Conservation (phyloP, 805 yeast genomes). For the Zygosaccharomyces lentus region DNA sequence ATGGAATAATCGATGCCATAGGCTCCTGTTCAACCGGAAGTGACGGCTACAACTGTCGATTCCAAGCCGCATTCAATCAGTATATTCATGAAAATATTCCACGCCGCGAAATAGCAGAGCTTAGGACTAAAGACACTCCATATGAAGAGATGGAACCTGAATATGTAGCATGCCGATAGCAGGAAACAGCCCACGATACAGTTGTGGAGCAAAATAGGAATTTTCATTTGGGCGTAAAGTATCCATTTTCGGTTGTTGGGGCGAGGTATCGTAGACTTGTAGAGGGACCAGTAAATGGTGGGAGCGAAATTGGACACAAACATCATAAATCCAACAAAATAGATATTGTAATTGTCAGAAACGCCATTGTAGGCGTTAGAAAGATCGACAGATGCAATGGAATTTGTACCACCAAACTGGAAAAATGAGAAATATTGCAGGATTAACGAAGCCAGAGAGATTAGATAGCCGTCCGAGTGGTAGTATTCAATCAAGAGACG, state of each 20-base stretch:
- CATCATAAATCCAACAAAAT: constrained; percentile 71
- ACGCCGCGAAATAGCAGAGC: constrained; percentile 69
- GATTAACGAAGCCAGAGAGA: constrained; percentile 36
- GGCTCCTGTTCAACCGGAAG: background rate
- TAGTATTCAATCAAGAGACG: constrained; percentile 10
- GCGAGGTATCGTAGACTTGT: constrained; percentile 23
- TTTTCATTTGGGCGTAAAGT: constrained; percentile 16
- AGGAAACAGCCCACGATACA: constrained; percentile 55
- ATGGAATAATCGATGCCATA: background rate
- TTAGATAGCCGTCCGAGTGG: constrained; percentile 10
- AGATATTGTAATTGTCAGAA: constrained; percentile 55
- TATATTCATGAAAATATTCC: constrained; percentile 55
- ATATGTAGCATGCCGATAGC: constrained; percentile 61
- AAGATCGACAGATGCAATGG: constrained; percentile 84
- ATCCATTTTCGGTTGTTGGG: constrained; percentile 12
- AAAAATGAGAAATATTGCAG: constrained; percentile 77
- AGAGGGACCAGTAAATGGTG: constrained; percentile 73
- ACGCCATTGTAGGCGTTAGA: constrained; percentile 92
- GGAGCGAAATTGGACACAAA: constrained; percentile 82
- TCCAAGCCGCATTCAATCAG: constrained; percentile 38
- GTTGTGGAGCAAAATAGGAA: constrained; percentile 47
- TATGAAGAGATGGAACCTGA: constrained; percentile 83
- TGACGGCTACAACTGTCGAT: background rate
- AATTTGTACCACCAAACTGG: constrained; percentile 86
- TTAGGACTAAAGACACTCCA: constrained; percentile 99